phyloP scores from a whole-genome alignment of 305 asterid genomes.

The Caryopteris hybrid region DNA sequence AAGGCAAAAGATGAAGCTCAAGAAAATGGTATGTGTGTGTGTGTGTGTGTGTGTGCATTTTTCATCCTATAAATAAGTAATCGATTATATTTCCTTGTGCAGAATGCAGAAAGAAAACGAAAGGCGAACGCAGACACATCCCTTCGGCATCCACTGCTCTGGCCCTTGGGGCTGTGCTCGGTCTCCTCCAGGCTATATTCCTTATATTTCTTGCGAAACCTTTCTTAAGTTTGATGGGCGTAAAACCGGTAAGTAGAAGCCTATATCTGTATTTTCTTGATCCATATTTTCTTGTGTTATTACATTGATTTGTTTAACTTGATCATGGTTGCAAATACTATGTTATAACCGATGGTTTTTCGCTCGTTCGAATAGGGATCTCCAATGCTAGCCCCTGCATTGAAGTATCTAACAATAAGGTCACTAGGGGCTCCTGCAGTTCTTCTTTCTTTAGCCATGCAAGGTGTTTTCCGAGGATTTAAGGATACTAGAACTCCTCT shows the following conservation, averaged over 20 bases:
- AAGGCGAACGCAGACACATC: slow-evolving; percentile 39
- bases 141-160: slow-evolving; percentile 95
- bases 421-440: slow-evolving; percentile 93
- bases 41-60: too few species aligned
- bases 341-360: background rate
- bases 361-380: slow-evolving; percentile 45
- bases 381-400: slow-evolving; percentile 76
- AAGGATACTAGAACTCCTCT: slow-evolving; percentile 86
- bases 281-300: background rate
- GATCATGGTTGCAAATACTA: too few species aligned
- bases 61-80: too few species aligned
- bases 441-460: slow-evolving; percentile 90
- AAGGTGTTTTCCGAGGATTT: slow-evolving; percentile 84
- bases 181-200: slow-evolving; percentile 63
- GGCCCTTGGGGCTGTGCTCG: slow-evolving; percentile 62
- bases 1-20: slow-evolving; percentile 12
- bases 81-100: background rate
- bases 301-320: too few species aligned
- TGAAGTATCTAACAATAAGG: slow-evolving; percentile 59
- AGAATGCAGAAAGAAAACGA: slow-evolving; percentile 21
- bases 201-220: slow-evolving; percentile 68
- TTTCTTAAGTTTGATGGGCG: slow-evolving; percentile 65
- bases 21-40: slow-evolving; percentile 26
- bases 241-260: slow-evolving; percentile 52
- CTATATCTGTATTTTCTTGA: background rate